Evolutionary conservation across 345 rosid species (phyloP), one percentile per base, ranked within the genome.

Genomic region (Citrus mangshanensis): DNA sequence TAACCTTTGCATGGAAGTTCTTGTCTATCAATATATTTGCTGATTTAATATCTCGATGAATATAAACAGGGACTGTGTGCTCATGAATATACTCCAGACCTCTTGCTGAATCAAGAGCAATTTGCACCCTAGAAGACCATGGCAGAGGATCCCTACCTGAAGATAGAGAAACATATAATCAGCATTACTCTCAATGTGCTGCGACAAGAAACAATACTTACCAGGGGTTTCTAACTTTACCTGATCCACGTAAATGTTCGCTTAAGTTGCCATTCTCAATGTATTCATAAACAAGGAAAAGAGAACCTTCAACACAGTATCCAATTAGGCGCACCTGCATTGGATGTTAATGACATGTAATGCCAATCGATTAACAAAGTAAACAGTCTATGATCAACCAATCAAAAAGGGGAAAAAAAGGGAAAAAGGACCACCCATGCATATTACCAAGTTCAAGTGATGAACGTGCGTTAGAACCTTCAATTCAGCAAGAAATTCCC

Each of bases 11-110:
- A 76, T 87, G 93, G 85, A 86, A 94, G 78, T 90, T 91, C 82
- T 90, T 86, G 87, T 94, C 99, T 60, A 96, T 96, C 90, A 96
- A 79, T 61, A 94, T 96, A 86, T 96, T 96, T 46, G 98, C 98
- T 27, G 99, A 83, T 88, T 96, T 96, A 42, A 96, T 96, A 81
- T 96, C 98, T 18, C 99, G 93, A 74, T 96, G 99, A 72, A 96
- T 91, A 80, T 96, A 94, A 64, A 93, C 98, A n/a, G 99, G 98
- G 71, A 96, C 97, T 2, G 98, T 96, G 79, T 96, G 99, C 84
- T 96, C 97, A 38, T 96, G 99, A 77, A 96, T 96, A 78, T 94
- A 96, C 77, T 96, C 98, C 70, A 96, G 97, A 79, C 98, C 99
- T 87, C 99, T 89, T 28, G 99, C 99, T 58, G 99, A 93, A 82